phyloP scores from a whole-genome alignment of 1,139 yeast genomes.

The Suhomyces kunorum region DNA sequence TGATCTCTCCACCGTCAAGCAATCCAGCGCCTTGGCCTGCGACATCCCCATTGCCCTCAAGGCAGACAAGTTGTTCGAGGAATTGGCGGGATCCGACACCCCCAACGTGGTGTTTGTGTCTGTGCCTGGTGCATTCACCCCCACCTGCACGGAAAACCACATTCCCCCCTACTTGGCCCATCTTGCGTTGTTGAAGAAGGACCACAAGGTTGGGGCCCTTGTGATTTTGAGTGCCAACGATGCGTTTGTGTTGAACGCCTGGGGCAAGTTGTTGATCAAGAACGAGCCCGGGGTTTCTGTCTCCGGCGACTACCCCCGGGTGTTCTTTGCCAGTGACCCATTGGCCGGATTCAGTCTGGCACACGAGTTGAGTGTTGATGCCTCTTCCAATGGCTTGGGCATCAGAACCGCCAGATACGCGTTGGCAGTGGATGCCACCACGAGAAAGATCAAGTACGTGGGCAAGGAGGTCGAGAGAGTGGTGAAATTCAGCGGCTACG shows the following conservation, averaged over 20 bases:
- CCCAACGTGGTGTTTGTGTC: conserved; percentile 27
- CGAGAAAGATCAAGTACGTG: conserved; percentile 19
- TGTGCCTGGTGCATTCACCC: conserved; percentile 37
- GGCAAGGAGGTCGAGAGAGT: conserved; percentile 34
- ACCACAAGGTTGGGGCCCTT: conserved; percentile 24
- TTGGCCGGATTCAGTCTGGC: conserved; percentile 25
- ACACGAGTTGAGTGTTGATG: conserved; percentile 26
- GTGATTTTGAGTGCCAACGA: conserved; percentile 31
- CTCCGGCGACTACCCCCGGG: conserved; percentile 19
- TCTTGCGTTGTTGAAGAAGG: conserved; percentile 23
- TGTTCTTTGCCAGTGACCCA: conserved; percentile 31
- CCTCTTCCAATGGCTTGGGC: conserved; percentile 51
- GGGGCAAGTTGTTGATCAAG: conserved; percentile 33
- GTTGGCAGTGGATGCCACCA: conserved; percentile 51
- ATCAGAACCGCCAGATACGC: conserved; percentile 74
- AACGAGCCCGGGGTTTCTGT: conserved; percentile 14
- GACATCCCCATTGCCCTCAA: conserved; percentile 26
- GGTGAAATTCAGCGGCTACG: conserved; percentile 30
- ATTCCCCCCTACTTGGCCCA: conserved; percentile 29
- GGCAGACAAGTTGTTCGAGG: conserved; percentile 24
- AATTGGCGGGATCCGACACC: conserved; percentile 16
- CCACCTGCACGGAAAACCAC: conserved; percentile 35
- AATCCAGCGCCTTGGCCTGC: conserved; percentile 26
- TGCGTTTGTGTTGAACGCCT: conserved; percentile 32
- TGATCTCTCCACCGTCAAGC: conserved; percentile 20